Evolutionary conservation across 495 filamentous ascomycete genomes (phyloP).

Genomic region (Cryomyces minteri): DNA sequence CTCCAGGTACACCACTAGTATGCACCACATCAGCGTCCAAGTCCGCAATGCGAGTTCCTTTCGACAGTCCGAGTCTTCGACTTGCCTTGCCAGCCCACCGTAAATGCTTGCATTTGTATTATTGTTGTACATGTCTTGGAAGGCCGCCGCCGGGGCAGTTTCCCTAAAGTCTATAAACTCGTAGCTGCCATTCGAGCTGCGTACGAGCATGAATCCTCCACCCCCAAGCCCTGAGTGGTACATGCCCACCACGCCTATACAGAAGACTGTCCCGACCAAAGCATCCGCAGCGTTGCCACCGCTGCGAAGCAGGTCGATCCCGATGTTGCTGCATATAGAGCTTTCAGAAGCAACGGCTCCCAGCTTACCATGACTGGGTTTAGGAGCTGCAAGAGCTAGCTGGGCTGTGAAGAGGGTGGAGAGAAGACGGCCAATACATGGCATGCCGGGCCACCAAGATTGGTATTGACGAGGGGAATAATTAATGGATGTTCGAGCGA

Average conservation of each 20-base stretch:
- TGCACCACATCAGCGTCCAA: too few species aligned
- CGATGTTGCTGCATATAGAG: conserved; percentile 55
- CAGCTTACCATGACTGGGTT: neutral
- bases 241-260: conserved; percentile 35
- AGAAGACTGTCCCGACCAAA: conserved; percentile 21
- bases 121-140: conserved; percentile 60
- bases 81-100: conserved; percentile 48
- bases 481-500: too few species aligned
- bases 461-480: too few species aligned
- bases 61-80: neutral
- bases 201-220: conserved; percentile 74
- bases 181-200: conserved; percentile 40
- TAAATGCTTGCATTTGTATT: conserved; percentile 28
- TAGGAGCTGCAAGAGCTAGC: conserved; percentile 3
- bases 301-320: conserved; percentile 43
- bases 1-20: conserved; percentile 57
- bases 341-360: conserved; percentile 75
- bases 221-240: conserved; percentile 58
- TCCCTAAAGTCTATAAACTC: conserved; percentile 78
- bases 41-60: too few species aligned
- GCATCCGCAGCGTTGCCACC: conserved; percentile 19
- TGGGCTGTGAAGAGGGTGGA: conserved; percentile 6
- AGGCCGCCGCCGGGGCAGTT: conserved; percentile 60
- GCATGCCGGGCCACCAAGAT: neutral
- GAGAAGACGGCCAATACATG: neutral